Evolutionary conservation across 2,329 filamentous ascomycete species (phyloP), one percentile per base, ranked within the genome.

Genomic region (Neofusicoccum parvum): DNA sequence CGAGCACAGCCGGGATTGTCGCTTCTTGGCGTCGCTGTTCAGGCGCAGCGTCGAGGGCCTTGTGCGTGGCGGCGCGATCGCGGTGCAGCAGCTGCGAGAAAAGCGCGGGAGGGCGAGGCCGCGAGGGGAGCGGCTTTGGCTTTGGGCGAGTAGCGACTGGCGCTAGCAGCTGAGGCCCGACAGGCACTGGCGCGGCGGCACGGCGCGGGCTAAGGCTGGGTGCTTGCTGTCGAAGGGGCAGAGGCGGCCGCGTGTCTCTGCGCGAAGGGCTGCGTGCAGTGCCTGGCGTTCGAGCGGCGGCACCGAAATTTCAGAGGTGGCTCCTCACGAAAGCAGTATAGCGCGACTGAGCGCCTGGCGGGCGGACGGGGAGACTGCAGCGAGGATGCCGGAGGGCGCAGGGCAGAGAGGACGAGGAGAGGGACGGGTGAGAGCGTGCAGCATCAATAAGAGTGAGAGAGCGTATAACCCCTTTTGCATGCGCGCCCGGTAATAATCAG

Each of bases 331-430:
- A 48, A 60, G 43, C 41, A 48, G 56, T 34, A 36, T 60, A 60
- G 56, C 56, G 56, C 68, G 67, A 65, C 67, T 49, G 67, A 27
- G 53, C 53, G 53, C 36, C 37, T 27, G 41, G 56, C 43, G 56
- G 56, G 34, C 32, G 56, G 39, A 67, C 58, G 34, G 27, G 41
- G 66, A 53, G 58, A 59, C 39, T 34, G 58, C 56, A 45, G 50
- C 41, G 20, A 36, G 23, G 36, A 39, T 34, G 50, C 14, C 34
- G n/a, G 36, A 34, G 34, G 32, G 34, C 15, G 34, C 34, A 20
- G 39, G 51, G 53, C 53, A 56, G 32, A 34, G 43, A 45, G 43
- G 43, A 17, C 43, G 43, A 45, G 15, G 41, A 37, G 27, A 23
- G n/a, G 37, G 50, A 53, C n/a, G 37, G 23, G 41, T 34, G 20